A percentile compares a stretch with the other conserved stretches of the same genome.
These are phyloP conservation scores for Cenococcum geophilum DNA, from an alignment of 495 filamentous ascomycete genomes.

Conservation along the genomic window DNA sequence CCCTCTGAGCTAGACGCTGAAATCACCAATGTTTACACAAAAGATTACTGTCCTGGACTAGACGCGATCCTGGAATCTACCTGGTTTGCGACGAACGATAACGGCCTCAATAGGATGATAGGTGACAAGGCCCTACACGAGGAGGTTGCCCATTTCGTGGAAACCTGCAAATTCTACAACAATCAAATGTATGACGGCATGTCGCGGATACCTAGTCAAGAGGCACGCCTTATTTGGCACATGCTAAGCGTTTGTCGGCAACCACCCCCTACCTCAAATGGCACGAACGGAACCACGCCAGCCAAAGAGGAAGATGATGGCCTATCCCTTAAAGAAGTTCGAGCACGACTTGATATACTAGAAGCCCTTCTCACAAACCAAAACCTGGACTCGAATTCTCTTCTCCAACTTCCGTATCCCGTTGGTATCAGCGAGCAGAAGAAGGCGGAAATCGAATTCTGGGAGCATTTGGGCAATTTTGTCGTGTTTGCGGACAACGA, in stretches of 20 bases:
- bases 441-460: slow-evolving; percentile 68
- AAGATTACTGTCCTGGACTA: slow-evolving; percentile 70
- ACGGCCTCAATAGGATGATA: slow-evolving; percentile 56
- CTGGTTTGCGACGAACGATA: slow-evolving; percentile 64
- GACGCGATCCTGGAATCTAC: slow-evolving; percentile 76
- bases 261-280: slow-evolving; percentile 26
- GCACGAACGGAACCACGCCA: slow-evolving; percentile 35
- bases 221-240: slow-evolving; percentile 38
- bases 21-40: slow-evolving; percentile 65
- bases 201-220: slow-evolving; percentile 29
- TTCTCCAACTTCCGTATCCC: slow-evolving; percentile 23
- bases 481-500: slow-evolving; percentile 60
- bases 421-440: slow-evolving; percentile 24
- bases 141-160: slow-evolving; percentile 42
- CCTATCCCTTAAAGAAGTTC: slow-evolving; percentile 48
- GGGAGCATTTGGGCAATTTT: slow-evolving; percentile 67
- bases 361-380: slow-evolving; percentile 67
- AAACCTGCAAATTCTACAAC: slow-evolving; percentile 53
- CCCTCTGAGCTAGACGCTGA: slow-evolving; percentile 55
- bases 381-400: slow-evolving; percentile 49
- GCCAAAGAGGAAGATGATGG: slow-evolving; percentile 47
- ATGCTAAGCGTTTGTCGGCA: slow-evolving; percentile 34
- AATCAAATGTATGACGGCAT: slow-evolving; percentile 29
- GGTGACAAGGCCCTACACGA: slow-evolving; percentile 37
- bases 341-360: slow-evolving; percentile 62